Evolutionary conservation across 1,139 yeast genomes (phyloP).

Genomic region (Tardiomyces depauwii): DNA sequence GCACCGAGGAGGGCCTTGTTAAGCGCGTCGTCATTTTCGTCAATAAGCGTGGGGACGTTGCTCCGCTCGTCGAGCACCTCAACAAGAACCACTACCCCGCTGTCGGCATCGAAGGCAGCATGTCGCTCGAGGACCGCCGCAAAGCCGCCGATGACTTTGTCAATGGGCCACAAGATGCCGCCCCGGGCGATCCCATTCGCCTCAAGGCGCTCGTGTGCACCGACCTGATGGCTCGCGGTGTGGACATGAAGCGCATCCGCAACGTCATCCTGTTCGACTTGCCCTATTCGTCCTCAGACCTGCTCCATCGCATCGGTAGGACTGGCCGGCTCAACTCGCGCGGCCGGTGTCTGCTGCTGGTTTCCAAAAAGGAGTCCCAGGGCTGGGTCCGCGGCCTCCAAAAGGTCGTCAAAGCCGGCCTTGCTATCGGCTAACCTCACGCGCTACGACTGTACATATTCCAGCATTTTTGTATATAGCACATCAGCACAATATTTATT

Average conservation of each 20-base stretch:
- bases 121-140: constrained; percentile 46
- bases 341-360: constrained; percentile 76
- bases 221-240: constrained; percentile 81
- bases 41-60: constrained; percentile 58
- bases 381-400: constrained; percentile 83
- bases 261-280: constrained; percentile 78
- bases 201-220: constrained; percentile 73
- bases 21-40: constrained; percentile 85
- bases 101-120: constrained; percentile 55
- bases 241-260: constrained; percentile 72
- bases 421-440: constrained; percentile 12
- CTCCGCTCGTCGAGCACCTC: constrained; percentile 44
- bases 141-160: constrained; percentile 50
- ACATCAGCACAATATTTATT: too few relatives aligned
- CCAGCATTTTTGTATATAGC: too few relatives aligned
- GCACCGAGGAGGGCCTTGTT: constrained; percentile 63
- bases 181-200: constrained; percentile 2
- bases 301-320: constrained; percentile 86
- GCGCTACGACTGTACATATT: too few relatives aligned
- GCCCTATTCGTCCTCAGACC: constrained; percentile 75
- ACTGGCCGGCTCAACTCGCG: constrained; percentile 87
- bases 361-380: constrained; percentile 51
- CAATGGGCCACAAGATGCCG: constrained; percentile 36
- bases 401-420: constrained; percentile 43
- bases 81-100: constrained; percentile 49